These are phyloP conservation scores for Talaromyces islandicus DNA, from an alignment of 2,329 filamentous ascomycete genomes.

Conservation along the genomic window DNA sequence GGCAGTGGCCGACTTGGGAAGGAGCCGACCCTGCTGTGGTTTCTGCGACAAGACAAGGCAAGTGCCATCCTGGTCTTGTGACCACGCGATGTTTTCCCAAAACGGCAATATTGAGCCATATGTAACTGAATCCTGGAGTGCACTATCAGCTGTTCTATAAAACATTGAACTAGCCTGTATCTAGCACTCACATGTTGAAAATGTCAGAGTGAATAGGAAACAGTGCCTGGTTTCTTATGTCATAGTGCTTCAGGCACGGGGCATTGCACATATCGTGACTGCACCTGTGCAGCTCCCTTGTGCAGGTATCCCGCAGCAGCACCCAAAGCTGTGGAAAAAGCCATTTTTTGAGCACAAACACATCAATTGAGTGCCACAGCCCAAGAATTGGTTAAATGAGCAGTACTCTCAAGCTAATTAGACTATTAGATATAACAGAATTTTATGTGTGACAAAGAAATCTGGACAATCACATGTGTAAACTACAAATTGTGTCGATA, in stretches of 20 bases:
- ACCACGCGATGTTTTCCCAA: neutral
- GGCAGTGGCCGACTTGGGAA: neutral
- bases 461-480: neutral
- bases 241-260: neutral
- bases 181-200: neutral
- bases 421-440: neutral
- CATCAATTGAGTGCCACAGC: neutral
- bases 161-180: neutral
- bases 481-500: neutral
- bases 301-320: too few species aligned
- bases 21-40: neutral
- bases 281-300: neutral
- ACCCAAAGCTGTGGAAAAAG: neutral
- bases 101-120: neutral
- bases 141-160: neutral
- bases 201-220: neutral
- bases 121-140: neutral
- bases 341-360: neutral
- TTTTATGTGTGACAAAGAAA: neutral
- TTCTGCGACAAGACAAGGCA: neutral
- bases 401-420: neutral
- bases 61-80: neutral
- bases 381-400: neutral
- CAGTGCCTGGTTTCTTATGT: neutral
- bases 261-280: neutral